These are phyloP conservation scores for Ilyonectria destructans DNA, from an alignment of 2,329 filamentous ascomycete genomes.

Conservation along the genomic window DNA sequence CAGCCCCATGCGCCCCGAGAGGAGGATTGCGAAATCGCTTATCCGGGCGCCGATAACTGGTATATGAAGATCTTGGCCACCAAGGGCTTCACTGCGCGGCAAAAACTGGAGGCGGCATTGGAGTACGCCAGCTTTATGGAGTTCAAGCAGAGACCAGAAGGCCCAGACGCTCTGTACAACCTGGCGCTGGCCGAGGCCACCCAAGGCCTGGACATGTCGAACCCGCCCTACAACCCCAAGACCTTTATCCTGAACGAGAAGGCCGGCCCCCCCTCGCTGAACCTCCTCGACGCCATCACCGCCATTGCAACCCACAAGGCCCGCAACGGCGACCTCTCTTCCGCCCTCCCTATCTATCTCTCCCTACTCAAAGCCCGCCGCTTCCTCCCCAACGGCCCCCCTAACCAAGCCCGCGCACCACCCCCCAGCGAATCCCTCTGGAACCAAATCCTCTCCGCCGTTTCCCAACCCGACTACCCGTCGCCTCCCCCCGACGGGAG, in stretches of 20 bases:
- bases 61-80: conserved; percentile 89
- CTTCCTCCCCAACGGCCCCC: conserved; percentile 63
- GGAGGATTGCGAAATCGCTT: conserved; percentile 82
- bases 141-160: conserved; percentile 78
- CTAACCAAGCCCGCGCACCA: conserved; percentile 34
- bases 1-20: conserved; percentile 77
- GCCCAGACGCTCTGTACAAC: conserved; percentile 80
- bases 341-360: conserved; percentile 87
- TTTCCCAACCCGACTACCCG: conserved; percentile 76
- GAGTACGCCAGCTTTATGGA: conserved; percentile 90
- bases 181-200: conserved; percentile 85
- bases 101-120: conserved; percentile 86
- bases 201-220: conserved; percentile 63
- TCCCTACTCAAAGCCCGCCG: conserved; percentile 87
- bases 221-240: conserved; percentile 68
- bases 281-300: conserved; percentile 83
- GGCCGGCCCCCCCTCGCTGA: conserved; percentile 75
- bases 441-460: conserved; percentile 42
- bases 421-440: conserved; percentile 36
- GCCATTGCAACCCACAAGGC: conserved; percentile 86
- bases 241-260: conserved; percentile 77
- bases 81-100: conserved; percentile 82
- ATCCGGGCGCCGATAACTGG: conserved; percentile 79
- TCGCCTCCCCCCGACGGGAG: conserved; percentile 80
- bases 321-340: conserved; percentile 74